These are phyloP conservation scores for Clonostachys byssicola DNA, from an alignment of 2,329 filamentous ascomycete genomes.

Conservation along the genomic window DNA sequence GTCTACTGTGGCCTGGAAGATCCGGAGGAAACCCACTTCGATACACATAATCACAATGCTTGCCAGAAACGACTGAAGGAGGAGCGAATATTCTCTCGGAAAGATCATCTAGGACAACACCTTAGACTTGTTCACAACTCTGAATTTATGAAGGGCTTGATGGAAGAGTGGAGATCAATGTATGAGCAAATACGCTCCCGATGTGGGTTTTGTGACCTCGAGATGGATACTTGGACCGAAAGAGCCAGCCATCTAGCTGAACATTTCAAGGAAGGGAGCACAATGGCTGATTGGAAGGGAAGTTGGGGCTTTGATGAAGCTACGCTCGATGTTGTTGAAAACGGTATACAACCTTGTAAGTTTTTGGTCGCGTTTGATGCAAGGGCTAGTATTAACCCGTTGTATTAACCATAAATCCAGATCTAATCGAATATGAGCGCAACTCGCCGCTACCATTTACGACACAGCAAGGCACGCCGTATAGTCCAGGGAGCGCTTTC, in stretches of 20 bases:
- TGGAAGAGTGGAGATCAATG: slow-evolving; percentile 19
- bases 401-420: neutral
- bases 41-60: slow-evolving; percentile 10
- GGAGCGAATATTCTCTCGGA: slow-evolving; percentile 29
- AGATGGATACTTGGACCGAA: slow-evolving; percentile 15
- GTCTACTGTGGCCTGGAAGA: slow-evolving; percentile 14
- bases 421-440: slow-evolving; percentile 11
- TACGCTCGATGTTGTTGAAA: slow-evolving; percentile 28
- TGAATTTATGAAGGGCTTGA: slow-evolving; percentile 24
- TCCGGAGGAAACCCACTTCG: slow-evolving; percentile 12
- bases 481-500: slow-evolving; percentile 16
- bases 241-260: slow-evolving; percentile 17
- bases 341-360: slow-evolving; percentile 33
- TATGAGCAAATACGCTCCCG: slow-evolving; percentile 13
- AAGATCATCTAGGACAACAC: slow-evolving; percentile 24
- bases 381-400: too few species aligned
- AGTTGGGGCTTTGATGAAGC: slow-evolving; percentile 15
- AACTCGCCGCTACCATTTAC: slow-evolving; percentile 13
- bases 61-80: slow-evolving; percentile 13
- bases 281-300: slow-evolving; percentile 20
- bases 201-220: slow-evolving; percentile 19
- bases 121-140: slow-evolving; percentile 17
- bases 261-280: slow-evolving; percentile 16
- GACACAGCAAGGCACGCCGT: slow-evolving; percentile 8
- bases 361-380: neutral